Conservation (phyloP, 768 basidiomycete species). For the Pilatotrama ljubarskyi region DNA sequence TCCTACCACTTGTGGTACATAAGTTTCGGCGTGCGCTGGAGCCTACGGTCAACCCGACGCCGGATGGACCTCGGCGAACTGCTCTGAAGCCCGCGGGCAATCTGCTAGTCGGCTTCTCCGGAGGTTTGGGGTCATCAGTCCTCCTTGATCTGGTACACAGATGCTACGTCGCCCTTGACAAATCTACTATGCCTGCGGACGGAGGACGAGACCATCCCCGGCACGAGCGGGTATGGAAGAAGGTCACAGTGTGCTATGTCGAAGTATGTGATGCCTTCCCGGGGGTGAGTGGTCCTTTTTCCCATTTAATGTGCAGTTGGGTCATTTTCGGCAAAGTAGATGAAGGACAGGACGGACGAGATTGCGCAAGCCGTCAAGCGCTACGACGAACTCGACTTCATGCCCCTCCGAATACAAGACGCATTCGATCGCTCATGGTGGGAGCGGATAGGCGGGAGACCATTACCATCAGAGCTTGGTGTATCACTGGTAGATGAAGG, state of each 20-base stretch:
- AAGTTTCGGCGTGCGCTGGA: slow-evolving; percentile 70
- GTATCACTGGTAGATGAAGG: slow-evolving; percentile 59
- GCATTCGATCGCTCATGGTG: slow-evolving; percentile 76
- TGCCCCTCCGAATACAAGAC: slow-evolving; percentile 68
- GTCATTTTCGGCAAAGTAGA: slow-evolving; percentile 37
- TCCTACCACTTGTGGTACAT: slow-evolving; percentile 56
- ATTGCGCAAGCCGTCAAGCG: slow-evolving; percentile 45
- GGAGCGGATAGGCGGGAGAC: slow-evolving; percentile 43
- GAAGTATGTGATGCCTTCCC: slow-evolving; percentile 64
- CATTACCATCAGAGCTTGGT: slow-evolving; percentile 31
- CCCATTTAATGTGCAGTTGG: not conserved
- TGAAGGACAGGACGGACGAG: slow-evolving; percentile 54
- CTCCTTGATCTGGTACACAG: slow-evolving; percentile 67
- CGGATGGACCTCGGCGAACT: slow-evolving; percentile 56
- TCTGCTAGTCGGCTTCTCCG: slow-evolving; percentile 72
- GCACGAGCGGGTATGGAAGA: slow-evolving; percentile 61
- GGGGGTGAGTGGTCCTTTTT: slow-evolving; percentile 44
- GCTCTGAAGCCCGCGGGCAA: slow-evolving; percentile 67
- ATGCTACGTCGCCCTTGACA: slow-evolving; percentile 41
- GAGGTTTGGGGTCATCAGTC: slow-evolving; percentile 74
- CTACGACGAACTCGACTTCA: slow-evolving; percentile 56
- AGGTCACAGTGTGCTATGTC: slow-evolving; percentile 65
- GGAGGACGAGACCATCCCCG: slow-evolving; percentile 71
- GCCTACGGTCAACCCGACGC: slow-evolving; percentile 58
- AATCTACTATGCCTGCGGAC: slow-evolving; percentile 32